Evolutionary conservation across 2,329 filamentous ascomycete species (phyloP).

Genomic region (Fusarium sp.): DNA sequence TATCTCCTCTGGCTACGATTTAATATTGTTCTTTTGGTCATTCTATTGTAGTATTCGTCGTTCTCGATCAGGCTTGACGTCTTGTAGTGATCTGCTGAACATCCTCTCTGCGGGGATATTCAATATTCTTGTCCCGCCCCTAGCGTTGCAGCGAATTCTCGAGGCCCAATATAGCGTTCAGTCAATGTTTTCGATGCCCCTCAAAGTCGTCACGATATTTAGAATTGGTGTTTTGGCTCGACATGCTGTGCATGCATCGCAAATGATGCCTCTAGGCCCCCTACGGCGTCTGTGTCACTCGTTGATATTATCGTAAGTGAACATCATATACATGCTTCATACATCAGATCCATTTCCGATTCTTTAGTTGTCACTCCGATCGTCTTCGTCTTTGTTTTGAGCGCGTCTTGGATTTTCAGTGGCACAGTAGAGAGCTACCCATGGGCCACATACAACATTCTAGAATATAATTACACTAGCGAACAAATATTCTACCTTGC

Average conservation of each 20-base stretch:
- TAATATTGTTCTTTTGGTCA: neutral
- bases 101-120: neutral
- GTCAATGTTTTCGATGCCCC: rapidly evolving
- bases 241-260: neutral
- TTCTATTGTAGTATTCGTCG: no score
- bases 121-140: neutral
- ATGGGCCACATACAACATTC: neutral
- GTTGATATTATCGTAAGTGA: neutral
- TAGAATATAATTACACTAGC: neutral
- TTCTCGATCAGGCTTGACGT: neutral
- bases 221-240: neutral
- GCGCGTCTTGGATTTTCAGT: neutral
- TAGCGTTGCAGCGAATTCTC: neutral
- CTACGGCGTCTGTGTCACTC: neutral
- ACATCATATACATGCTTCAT: rapidly evolving
- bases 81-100: neutral
- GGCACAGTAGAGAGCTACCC: neutral
- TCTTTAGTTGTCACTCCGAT: rapidly evolving
- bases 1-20: no score
- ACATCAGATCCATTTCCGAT: rapidly evolving
- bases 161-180: rapidly evolving
- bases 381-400: neutral
- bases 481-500: neutral
- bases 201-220: neutral
- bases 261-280: neutral